These are phyloP conservation scores for Chalara sp. DNA, from an alignment of 2,329 filamentous ascomycete genomes.

Conservation along the genomic window DNA sequence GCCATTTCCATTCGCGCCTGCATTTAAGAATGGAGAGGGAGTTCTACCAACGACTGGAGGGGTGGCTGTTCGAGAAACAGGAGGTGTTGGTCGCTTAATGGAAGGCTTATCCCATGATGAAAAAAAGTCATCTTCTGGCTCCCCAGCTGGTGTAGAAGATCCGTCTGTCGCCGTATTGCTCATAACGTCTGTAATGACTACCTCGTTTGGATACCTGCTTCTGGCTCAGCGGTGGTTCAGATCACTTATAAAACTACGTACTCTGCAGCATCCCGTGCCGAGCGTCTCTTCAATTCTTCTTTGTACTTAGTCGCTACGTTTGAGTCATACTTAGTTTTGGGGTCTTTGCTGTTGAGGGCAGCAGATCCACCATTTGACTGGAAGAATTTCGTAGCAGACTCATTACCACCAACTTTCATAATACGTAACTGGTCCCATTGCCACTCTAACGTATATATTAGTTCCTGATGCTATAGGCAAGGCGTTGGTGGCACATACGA, in stretches of 20 bases:
- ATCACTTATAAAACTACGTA: slow-evolving; percentile 37
- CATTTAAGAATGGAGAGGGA: slow-evolving; percentile 82
- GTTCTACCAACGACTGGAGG: slow-evolving; percentile 76
- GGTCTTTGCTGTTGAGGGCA: slow-evolving; percentile 90
- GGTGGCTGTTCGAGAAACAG: slow-evolving; percentile 81
- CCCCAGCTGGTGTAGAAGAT: slow-evolving; percentile 70
- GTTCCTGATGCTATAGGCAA: slow-evolving; percentile 1
- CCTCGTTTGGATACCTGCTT: slow-evolving; percentile 74
- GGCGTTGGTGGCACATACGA: slow-evolving; percentile 55
- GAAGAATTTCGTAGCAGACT: slow-evolving; percentile 97
- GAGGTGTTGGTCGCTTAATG: slow-evolving; percentile 93
- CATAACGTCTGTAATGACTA: slow-evolving; percentile 70
- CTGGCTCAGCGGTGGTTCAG: slow-evolving; percentile 13
- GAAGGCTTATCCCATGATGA: slow-evolving; percentile 98
- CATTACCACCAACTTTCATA: slow-evolving; percentile 98
- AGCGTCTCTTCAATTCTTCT: slow-evolving; percentile 85
- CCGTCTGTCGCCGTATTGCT: slow-evolving; percentile 55
- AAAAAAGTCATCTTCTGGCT: slow-evolving; percentile 90
- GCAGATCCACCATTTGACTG: slow-evolving; percentile 92
- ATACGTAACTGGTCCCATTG: slow-evolving; percentile 97
- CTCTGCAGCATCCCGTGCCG: slow-evolving; percentile 77
- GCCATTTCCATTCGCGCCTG: slow-evolving; percentile 52
- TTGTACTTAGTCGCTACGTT: slow-evolving; percentile 95
- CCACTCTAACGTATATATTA: slow-evolving; percentile 58
- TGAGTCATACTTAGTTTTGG: slow-evolving; percentile 94